Evolutionary conservation across 1,284 basidiomycete species (phyloP).

Genomic region (Sanghuangporus sanghuang): DNA sequence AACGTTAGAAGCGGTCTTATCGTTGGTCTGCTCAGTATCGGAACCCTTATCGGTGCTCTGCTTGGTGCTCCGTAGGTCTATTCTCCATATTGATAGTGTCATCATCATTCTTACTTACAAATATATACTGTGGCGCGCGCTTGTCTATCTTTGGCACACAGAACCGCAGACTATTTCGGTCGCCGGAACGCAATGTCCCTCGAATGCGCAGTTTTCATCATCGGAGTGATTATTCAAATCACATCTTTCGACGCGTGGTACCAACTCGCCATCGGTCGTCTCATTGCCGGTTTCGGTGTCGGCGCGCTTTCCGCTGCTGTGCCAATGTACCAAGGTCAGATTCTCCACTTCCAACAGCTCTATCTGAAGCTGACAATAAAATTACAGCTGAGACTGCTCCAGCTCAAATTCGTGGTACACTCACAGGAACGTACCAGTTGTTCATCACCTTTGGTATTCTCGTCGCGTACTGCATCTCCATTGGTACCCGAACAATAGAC

Average conservation of each 20-base stretch:
- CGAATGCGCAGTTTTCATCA: conserved; percentile 60
- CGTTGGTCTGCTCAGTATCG: conserved; percentile 63
- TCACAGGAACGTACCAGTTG: conserved; percentile 69
- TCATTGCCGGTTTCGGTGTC: conserved; percentile 64
- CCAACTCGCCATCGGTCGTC: conserved; percentile 65
- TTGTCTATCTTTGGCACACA: background rate
- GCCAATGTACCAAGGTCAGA: conserved; percentile 77
- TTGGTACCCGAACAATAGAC: conserved; percentile 45
- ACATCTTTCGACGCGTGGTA: conserved; percentile 46
- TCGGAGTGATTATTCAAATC: conserved; percentile 69
- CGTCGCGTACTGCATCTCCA: conserved; percentile 58
- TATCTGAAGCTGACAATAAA: conserved; percentile 27
- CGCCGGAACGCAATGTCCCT: conserved; percentile 66
- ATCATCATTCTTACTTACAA: background rate
- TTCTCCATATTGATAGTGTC: background rate
- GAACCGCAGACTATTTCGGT: conserved; percentile 60
- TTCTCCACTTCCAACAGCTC: background rate
- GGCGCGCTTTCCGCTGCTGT: conserved; percentile 74
- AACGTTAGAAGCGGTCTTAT: conserved; percentile 57
- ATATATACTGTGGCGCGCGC: background rate
- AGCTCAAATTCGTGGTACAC: conserved; percentile 69
- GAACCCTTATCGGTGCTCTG: conserved; percentile 57
- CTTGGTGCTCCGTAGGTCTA: conserved; percentile 51
- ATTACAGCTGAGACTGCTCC: conserved; percentile 39
- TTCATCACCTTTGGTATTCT: conserved; percentile 78